Conservation (phyloP, 805 yeast species). For the Pichia phayaonensis region DNA sequence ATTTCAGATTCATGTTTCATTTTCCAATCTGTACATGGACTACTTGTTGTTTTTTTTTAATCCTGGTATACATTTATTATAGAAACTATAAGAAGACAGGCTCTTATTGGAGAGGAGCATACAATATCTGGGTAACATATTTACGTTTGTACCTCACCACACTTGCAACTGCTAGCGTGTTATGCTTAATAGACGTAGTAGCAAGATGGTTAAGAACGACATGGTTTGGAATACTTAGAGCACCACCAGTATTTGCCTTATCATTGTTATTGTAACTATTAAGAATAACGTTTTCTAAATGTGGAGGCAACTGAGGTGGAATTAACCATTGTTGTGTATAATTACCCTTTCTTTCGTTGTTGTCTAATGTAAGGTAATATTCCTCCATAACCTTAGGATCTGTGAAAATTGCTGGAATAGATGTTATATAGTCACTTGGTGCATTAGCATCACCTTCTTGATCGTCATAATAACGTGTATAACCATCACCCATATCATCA, state of each 20-base stretch:
- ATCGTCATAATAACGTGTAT: slow-evolving; percentile 60
- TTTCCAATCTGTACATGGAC: too few relatives aligned
- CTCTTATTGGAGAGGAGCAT: slow-evolving; percentile 66
- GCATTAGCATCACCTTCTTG: slow-evolving; percentile 23
- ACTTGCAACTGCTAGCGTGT: slow-evolving; percentile 87
- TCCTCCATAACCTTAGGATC: slow-evolving; percentile 86
- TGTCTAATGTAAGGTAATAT: slow-evolving; percentile 69
- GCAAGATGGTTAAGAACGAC: slow-evolving; percentile 91
- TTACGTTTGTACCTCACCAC: slow-evolving; percentile 82
- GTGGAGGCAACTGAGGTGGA: slow-evolving; percentile 97
- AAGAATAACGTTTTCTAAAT: slow-evolving; percentile 85
- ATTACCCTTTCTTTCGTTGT: slow-evolving; percentile 18
- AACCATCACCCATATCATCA: slow-evolving; percentile 80
- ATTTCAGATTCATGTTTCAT: background rate
- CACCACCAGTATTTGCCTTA: slow-evolving; percentile 77
- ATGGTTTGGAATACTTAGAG: slow-evolving; percentile 88
- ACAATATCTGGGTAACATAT: slow-evolving; percentile 85
- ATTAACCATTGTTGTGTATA: slow-evolving; percentile 47
- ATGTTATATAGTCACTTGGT: slow-evolving; percentile 42
- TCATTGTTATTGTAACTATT: slow-evolving; percentile 61
- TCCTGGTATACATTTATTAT: background rate
- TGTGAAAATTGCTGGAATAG: slow-evolving; percentile 73
- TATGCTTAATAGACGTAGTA: slow-evolving; percentile 91
- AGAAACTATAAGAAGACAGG: too few relatives aligned
- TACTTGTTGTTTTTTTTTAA: too few relatives aligned